phyloP scores from a whole-genome alignment of 371 early-diverging fungal species.

The Mucor sp. region DNA sequence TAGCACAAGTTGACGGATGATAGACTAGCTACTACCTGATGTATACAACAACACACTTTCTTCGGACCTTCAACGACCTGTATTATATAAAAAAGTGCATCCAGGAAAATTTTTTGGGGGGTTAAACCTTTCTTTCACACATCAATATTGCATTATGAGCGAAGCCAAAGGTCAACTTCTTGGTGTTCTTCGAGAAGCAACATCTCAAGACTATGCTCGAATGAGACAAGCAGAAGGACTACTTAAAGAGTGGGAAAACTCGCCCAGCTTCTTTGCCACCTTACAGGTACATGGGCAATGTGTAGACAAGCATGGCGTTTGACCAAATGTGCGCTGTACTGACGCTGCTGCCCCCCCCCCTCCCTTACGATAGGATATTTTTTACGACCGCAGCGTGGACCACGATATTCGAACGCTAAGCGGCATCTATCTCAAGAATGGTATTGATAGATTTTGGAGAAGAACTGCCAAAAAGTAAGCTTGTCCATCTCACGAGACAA shows the following conservation, averaged over 20 bases:
- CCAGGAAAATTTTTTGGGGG: background rate
- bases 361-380: slow-evolving; percentile 67
- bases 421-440: slow-evolving; percentile 85
- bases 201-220: slow-evolving; percentile 68
- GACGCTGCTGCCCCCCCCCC: no score
- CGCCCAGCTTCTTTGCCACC: slow-evolving; percentile 71
- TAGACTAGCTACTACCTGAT: no score
- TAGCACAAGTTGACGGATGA: no score
- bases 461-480: slow-evolving; percentile 71
- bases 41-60: no score
- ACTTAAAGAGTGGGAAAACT: slow-evolving; percentile 77
- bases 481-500: background rate
- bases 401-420: slow-evolving; percentile 77
- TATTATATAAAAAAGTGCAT: background rate
- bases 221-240: slow-evolving; percentile 73
- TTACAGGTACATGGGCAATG: slow-evolving; percentile 58
- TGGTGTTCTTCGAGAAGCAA: slow-evolving; percentile 61
- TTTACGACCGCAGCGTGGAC: slow-evolving; percentile 65
- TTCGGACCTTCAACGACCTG: background rate
- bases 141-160: slow-evolving; percentile 38
- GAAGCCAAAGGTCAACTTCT: slow-evolving; percentile 60
- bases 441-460: slow-evolving; percentile 89
- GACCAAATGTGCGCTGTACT: background rate
- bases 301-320: background rate
- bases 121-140: background rate